Evolutionary conservation across 371 early-diverging fungal species (phyloP), one percentile per base, ranked within the genome.

Genomic region (Mucor racemosus): DNA sequence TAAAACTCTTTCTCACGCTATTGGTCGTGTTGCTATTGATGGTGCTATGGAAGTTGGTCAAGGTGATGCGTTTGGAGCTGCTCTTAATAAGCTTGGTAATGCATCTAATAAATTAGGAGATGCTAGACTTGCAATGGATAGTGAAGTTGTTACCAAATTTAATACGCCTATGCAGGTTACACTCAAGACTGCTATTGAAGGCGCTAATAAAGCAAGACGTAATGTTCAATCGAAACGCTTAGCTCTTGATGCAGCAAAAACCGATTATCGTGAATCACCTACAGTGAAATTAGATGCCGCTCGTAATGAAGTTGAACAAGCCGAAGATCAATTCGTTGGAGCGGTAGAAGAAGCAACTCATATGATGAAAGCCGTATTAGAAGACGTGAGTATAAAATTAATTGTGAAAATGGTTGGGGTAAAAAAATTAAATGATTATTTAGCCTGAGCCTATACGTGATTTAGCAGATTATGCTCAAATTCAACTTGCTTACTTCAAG

Each of bases 301-400:
- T 44, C 87, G 93, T 31, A 74, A 85, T 13, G 94, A 96, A 67
- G 92, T 96, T 15, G 94, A 95, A 71, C 83, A 88, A 40, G 93
- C 95, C 9, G 97, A 97, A 76, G 97, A 97, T 78, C 88, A 91
- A 64, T 95, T 97, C 84, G 94, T 96, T 8, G 90, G 89, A 11
- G 93, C 92, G 2, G 92, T 97, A 10, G 97, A 96, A 67, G 94
- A 96, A 70, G 93, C 96, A 6, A 95, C 93, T 71, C 86, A 85
- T 19, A 80, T 93, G 68, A 97, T 97, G 98, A 93, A 92, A 72
- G 74, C 89, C 13, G 92, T 93, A n/a, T 87, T 97, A 48, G 95
- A 94, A 75, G 91, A 80, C 59, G 89, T 89, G 79, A 77, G 79
- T 72, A 26, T 26, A 26, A 26, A 19, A 36, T 31, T 17, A 10